Base-by-base conservation (phyloP, 148 eudicot genomes). In the Polygonum maritimum region DNA sequence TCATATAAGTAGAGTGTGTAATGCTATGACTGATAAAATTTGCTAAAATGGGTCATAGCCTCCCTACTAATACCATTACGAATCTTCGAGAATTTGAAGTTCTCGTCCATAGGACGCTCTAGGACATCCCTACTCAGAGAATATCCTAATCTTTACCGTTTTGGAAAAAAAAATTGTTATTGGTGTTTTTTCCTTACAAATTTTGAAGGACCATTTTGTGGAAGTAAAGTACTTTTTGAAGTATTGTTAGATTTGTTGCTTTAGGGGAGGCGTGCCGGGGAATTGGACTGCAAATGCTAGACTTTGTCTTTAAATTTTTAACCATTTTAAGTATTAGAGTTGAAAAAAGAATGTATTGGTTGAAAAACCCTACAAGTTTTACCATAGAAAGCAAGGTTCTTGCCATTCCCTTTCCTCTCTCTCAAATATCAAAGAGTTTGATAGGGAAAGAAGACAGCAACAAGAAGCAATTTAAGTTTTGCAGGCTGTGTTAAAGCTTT, bases 391-490 rank as follows among this genome's bases (percentile, higher is more conserved):
- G 71, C 19, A 67, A 38, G 44, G 45, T 36, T 67, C 38, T 67
- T 36, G 18, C 18, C 21, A 67, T 36, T 67, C 71, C 41, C 16
- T 36, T 67, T n/a, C n/a, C 31, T 1, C 31, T 19, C 71, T 67
- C 71, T 45, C 44, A 36, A 62, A 62, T 26, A 62, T 62, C 4
- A 31, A 62, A 67, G 45, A 10, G 45, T 4, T 15, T 67, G 71
- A 67, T 35, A 5, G 71, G 38, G 71, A 67, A 67, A 67, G 44
- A 67, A 67, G 44, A 19, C 71, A 67, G 44, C 36, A 65, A 65
- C 71, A 36, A 33, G 71, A 65, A 67, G 38, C 45, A 67, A 57
- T 4, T 11, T 33, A 57, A 31, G 70, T 63, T 13, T 67, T 35
- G 71, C 71, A 67, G 44, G 44, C 47, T 44, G 14, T 63, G 69